phyloP scores from a whole-genome alignment of 495 filamentous ascomycete genomes.

The Chaetomidium leptoderma region DNA sequence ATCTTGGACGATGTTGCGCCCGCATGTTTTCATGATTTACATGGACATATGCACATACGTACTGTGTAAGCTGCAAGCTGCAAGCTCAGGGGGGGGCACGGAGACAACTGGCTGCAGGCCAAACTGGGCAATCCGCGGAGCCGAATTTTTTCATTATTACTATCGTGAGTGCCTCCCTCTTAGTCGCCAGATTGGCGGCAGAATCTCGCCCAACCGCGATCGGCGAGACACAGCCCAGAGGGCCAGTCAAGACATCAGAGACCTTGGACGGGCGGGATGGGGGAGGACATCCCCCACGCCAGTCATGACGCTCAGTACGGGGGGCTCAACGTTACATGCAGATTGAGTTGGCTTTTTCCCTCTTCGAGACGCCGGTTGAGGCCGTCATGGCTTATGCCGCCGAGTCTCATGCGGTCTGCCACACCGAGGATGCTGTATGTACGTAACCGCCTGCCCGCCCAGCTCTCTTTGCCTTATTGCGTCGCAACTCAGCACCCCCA shows the following conservation, averaged over 20 bases:
- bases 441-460: not conserved
- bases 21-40: not conserved
- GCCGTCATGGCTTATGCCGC: slow-evolving; percentile 9
- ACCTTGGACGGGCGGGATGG: not conserved
- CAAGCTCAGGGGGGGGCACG: too few relatives aligned
- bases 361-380: slow-evolving; percentile 15
- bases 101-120: too few relatives aligned
- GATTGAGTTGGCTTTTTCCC: slow-evolving; percentile 20
- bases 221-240: too few relatives aligned
- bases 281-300: slow-evolving; percentile 9
- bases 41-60: not conserved
- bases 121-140: slow-evolving; percentile 14
- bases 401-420: not conserved
- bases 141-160: too few relatives aligned
- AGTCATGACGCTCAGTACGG: slow-evolving; percentile 10
- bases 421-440: slow-evolving; percentile 3
- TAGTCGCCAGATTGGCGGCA: not conserved
- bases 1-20: not conserved
- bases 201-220: too few relatives aligned
- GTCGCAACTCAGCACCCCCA: not conserved
- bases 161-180: too few relatives aligned
- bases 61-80: not conserved
- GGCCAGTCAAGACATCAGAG: too few relatives aligned
- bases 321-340: slow-evolving; percentile 5
- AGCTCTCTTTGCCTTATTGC: not conserved